Conservation (phyloP, 2,329 filamentous ascomycete species). For the Gaeumannomyces tritici region DNA sequence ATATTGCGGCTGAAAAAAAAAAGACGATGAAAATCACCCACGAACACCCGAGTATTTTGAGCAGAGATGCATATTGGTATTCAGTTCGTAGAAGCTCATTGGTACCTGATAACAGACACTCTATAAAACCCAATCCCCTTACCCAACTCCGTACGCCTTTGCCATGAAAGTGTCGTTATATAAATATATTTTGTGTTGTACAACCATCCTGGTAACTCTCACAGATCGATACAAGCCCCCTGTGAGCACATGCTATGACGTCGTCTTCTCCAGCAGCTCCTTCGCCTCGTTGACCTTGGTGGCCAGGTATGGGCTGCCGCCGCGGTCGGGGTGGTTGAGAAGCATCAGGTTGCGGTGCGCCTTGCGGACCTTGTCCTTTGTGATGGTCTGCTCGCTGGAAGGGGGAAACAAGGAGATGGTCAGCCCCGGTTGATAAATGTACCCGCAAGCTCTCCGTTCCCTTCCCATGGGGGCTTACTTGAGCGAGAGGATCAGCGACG, state of each 20-base stretch:
- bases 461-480: slow-evolving; percentile 48
- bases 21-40: neutral
- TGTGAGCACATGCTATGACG: slow-evolving; percentile 5
- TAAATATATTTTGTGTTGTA: neutral
- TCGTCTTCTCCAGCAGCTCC: slow-evolving; percentile 76
- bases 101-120: neutral
- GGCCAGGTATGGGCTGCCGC: slow-evolving; percentile 89
- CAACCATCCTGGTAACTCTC: neutral
- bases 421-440: neutral
- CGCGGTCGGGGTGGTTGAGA: slow-evolving; percentile 93
- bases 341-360: slow-evolving; percentile 94
- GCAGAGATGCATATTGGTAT: neutral
- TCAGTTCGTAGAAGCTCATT: neutral
- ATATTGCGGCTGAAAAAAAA: neutral
- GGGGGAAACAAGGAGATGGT: neutral
- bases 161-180: slow-evolving; percentile 1
- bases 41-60: neutral
- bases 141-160: slow-evolving; percentile 2
- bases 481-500: slow-evolving; percentile 80
- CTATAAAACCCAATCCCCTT: neutral
- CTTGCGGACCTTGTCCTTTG: slow-evolving; percentile 90
- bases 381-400: slow-evolving; percentile 70
- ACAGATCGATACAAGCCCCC: neutral
- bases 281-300: slow-evolving; percentile 99
- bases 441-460: neutral